These are phyloP conservation scores for Rhododendron griersonianum DNA, from an alignment of 148 eudicot species.

Conservation along the genomic window DNA sequence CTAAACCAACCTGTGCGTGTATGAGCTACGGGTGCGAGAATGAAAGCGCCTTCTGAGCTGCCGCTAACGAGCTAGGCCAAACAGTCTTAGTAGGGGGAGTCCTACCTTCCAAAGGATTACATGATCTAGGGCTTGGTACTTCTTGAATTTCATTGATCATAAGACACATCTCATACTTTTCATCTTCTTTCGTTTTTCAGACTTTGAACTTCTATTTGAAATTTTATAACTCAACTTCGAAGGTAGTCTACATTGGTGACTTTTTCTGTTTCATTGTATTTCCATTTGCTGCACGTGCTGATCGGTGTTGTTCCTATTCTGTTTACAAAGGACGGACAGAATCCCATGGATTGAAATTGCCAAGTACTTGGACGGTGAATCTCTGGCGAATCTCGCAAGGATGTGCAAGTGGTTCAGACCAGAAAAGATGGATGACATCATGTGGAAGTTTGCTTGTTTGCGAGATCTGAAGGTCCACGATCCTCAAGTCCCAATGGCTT, in stretches of 20 bases:
- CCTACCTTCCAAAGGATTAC: neutral
- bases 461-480: conserved; percentile 85
- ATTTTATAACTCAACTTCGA: neutral
- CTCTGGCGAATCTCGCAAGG: conserved; percentile 68
- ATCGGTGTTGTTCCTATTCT: neutral
- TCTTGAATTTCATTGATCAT: neutral
- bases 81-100: neutral
- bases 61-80: too few species aligned
- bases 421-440: conserved; percentile 40
- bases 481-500: conserved; percentile 41
- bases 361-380: conserved; percentile 69
- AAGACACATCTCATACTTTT: neutral
- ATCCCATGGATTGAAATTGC: conserved; percentile 80
- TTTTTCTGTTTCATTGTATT: neutral
- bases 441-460: conserved; percentile 47
- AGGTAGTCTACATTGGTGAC: neutral
- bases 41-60: neutral
- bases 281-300: neutral
- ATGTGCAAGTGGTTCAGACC: conserved; percentile 77
- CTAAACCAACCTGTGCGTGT: neutral
- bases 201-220: neutral
- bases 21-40: neutral
- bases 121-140: neutral
- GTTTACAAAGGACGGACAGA: conserved; percentile 49
- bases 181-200: neutral